These are phyloP conservation scores for Clarireedia monteithiana DNA, from an alignment of 2,329 filamentous ascomycete genomes.

Conservation along the genomic window DNA sequence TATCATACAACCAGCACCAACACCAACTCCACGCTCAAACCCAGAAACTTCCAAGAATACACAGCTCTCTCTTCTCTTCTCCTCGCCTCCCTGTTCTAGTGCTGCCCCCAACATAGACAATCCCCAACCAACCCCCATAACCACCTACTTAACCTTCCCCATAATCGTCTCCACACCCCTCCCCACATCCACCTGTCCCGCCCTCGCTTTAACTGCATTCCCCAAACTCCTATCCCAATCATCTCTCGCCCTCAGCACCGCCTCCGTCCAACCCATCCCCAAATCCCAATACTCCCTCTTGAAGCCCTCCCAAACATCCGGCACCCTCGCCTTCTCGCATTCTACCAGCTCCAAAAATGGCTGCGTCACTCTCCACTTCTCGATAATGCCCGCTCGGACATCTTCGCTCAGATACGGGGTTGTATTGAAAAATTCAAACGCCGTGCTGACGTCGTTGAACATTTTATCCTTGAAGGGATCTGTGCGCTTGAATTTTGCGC, in stretches of 20 bases:
- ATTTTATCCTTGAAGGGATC: conserved; percentile 92
- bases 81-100: no score
- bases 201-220: conserved; percentile 77
- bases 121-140: not conserved
- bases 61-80: no score
- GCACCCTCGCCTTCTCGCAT: conserved; percentile 63
- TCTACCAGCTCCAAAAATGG: conserved; percentile 73
- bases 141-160: conserved; percentile 69
- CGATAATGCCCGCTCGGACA: conserved; percentile 67
- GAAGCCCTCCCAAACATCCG: conserved; percentile 74
- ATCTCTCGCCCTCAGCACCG: conserved; percentile 75
- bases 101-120: no score
- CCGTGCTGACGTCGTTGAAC: conserved; percentile 83
- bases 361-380: conserved; percentile 88
- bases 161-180: conserved; percentile 87
- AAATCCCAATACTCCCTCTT: conserved; percentile 89
- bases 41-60: no score
- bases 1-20: no score
- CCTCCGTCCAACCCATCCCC: conserved; percentile 92
- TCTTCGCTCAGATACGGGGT: conserved; percentile 55
- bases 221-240: conserved; percentile 92
- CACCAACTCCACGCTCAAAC: no score
- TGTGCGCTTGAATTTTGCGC: conserved; percentile 75
- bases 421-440: conserved; percentile 79
- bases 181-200: conserved; percentile 76